Evolutionary conservation across 1,284 basidiomycete genomes (phyloP).

Genomic region (Ganoderma meredithae): DNA sequence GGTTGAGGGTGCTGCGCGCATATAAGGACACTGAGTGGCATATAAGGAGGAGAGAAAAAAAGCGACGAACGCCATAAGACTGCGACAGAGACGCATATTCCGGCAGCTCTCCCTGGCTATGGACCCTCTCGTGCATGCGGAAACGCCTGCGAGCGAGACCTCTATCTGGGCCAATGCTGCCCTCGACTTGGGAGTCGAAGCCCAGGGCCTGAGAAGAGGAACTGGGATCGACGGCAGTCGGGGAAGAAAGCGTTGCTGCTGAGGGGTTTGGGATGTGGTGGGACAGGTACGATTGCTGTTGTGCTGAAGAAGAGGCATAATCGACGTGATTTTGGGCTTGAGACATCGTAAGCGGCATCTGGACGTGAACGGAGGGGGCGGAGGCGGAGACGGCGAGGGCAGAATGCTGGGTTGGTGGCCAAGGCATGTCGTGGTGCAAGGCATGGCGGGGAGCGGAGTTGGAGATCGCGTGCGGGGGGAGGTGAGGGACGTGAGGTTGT

Average conservation of each 20-base stretch:
- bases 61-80: conserved; percentile 45
- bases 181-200: conserved; percentile 51
- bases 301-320: conserved; percentile 44
- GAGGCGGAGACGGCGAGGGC: conserved; percentile 30
- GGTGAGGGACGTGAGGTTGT: conserved; percentile 29
- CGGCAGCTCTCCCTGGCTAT: conserved; percentile 27
- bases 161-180: conserved; percentile 64
- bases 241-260: conserved; percentile 31
- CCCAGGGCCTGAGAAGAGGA: conserved; percentile 41
- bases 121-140: conserved; percentile 38
- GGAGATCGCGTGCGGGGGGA: conserved; percentile 30
- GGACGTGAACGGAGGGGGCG: conserved; percentile 34
- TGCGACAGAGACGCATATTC: conserved; percentile 31
- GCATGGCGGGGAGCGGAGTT: conserved; percentile 29
- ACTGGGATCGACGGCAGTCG: conserved; percentile 41
- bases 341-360: conserved; percentile 45
- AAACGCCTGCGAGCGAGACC: conserved; percentile 55
- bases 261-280: conserved; percentile 36
- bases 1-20: conserved; percentile 27
- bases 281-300: conserved; percentile 41
- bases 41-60: conserved; percentile 13
- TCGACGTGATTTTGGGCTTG: conserved; percentile 43
- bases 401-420: conserved; percentile 34
- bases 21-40: conserved; percentile 26
- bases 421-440: conserved; percentile 35